Base-by-base conservation (phyloP, 2,329 filamentous ascomycete species). In the Fusarium lateritium region DNA sequence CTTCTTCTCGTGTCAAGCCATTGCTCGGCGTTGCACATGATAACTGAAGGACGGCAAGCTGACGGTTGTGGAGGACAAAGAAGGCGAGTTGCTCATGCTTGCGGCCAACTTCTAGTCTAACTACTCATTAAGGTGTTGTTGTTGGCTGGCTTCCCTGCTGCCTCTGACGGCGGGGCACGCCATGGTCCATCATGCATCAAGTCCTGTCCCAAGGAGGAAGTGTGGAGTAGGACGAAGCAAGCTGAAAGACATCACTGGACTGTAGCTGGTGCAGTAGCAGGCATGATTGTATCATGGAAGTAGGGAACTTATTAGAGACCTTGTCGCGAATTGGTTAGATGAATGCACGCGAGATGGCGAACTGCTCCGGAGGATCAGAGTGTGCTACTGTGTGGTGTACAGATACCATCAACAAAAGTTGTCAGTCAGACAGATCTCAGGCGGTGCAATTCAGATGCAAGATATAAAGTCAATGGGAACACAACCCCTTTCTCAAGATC, bases 401-500 rank as follows among this genome's bases (percentile, higher is more conserved):
- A 65, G 33, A 47, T 44, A 51, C 26, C 40, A 64, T 64, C 58
- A 51, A 55, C 28, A 51, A 40, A 24, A 46, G 53, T 31, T 61
- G 65, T 55, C 59, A 63, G 61, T 60, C 50, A 73, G 64, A 57
- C 71, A 70, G 71, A 74, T 75, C 73, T 72, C 54, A 71, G 62
- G 64, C 60, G 13, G 70, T 74, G 71, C 62, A 61, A 73, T 69
- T 58, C 33, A 42, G 56, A 73, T 74, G 73, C 68, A 73, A 64
- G 73, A 73, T 72, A 70, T 69, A 62, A 65, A 72, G 61, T 62
- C 56, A 66, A 61, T 43, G 57, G 66, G 53, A 57, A 46, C 53
- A 73, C 72, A 74, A 64, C 56, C 59, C 68, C 51, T 47, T 61
- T 60, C 46, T 42, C 21, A 34, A n/a, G 43, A 49, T 33, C 42